Conservation (phyloP, 2,329 filamentous ascomycete genomes). For the Hawksworthiomyces lignivorus region DNA sequence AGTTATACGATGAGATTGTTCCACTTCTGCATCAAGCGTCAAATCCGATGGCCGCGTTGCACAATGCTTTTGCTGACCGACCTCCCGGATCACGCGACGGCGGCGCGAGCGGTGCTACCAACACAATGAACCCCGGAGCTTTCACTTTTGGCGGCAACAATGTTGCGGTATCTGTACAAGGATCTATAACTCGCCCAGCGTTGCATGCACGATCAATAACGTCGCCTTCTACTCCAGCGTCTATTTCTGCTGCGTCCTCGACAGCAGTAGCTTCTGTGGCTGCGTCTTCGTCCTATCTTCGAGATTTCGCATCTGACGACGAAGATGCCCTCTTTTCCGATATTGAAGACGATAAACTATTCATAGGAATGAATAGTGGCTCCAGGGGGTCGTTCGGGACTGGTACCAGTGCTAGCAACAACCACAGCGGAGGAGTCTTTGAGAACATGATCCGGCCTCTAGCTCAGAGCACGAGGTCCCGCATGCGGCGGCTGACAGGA, state of each 20-base stretch:
- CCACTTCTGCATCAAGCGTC: slow-evolving; percentile 84
- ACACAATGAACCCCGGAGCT: slow-evolving; percentile 56
- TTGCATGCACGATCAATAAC: slow-evolving; percentile 80
- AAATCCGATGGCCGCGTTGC: slow-evolving; percentile 70
- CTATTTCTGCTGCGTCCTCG: background rate
- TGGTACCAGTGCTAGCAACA: no score
- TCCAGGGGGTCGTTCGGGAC: slow-evolving; percentile 2
- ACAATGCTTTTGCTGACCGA: slow-evolving; percentile 79
- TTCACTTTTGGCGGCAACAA: slow-evolving; percentile 29
- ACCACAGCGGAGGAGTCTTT: slow-evolving; percentile 28
- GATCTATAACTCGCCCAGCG: slow-evolving; percentile 47
- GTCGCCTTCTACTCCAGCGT: slow-evolving; percentile 56
- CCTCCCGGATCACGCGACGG: slow-evolving; percentile 54
- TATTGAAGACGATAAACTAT: slow-evolving; percentile 48
- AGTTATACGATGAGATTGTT: slow-evolving; percentile 85
- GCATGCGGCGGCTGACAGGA: slow-evolving; percentile 56
- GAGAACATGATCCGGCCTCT: slow-evolving; percentile 56
- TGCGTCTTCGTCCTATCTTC: slow-evolving; percentile 46
- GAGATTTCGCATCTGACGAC: slow-evolving; percentile 66
- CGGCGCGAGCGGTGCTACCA: slow-evolving; percentile 30
- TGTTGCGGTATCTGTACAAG: background rate
- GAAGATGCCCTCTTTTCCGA: slow-evolving; percentile 80
- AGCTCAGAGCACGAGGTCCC: slow-evolving; percentile 47
- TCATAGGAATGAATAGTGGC: background rate
- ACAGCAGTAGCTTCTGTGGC: slow-evolving; percentile 65